These are phyloP conservation scores for Colletotrichum sp. DNA, from an alignment of 2,329 filamentous ascomycete genomes.

Conservation along the genomic window DNA sequence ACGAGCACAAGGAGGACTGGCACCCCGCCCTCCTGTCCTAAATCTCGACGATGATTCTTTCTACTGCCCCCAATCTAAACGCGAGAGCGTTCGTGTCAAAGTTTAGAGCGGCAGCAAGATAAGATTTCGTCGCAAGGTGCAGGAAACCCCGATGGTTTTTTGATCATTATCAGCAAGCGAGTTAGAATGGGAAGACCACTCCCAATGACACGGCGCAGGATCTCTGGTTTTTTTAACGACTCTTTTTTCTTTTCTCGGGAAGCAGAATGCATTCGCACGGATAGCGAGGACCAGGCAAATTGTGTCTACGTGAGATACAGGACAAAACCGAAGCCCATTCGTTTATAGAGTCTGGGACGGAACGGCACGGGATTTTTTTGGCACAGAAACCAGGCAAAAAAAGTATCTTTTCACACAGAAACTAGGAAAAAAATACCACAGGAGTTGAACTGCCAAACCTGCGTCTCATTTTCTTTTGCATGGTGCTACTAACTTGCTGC, in stretches of 20 bases:
- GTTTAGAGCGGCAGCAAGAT: neutral
- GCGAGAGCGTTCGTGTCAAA: neutral
- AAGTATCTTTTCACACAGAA: neutral
- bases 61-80: neutral
- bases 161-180: neutral
- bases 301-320: neutral
- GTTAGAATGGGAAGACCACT: neutral
- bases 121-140: neutral
- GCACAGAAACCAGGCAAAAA: neutral
- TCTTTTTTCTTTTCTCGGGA: neutral
- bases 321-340: neutral
- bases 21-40: conserved; percentile 11
- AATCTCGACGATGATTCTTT: neutral
- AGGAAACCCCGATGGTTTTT: neutral
- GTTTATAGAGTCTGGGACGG: neutral
- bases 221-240: neutral
- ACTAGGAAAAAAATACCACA: neutral
- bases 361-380: neutral
- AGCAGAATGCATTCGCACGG: neutral
- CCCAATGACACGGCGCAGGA: neutral
- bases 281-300: neutral
- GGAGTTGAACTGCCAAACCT: neutral
- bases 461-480: neutral
- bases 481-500: neutral
- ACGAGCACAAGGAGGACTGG: conserved; percentile 52